Evolutionary conservation across 805 yeast species (phyloP), one percentile per base, ranked within the genome.

Genomic region (Hanseniaspora pseudoguilliermondii): DNA sequence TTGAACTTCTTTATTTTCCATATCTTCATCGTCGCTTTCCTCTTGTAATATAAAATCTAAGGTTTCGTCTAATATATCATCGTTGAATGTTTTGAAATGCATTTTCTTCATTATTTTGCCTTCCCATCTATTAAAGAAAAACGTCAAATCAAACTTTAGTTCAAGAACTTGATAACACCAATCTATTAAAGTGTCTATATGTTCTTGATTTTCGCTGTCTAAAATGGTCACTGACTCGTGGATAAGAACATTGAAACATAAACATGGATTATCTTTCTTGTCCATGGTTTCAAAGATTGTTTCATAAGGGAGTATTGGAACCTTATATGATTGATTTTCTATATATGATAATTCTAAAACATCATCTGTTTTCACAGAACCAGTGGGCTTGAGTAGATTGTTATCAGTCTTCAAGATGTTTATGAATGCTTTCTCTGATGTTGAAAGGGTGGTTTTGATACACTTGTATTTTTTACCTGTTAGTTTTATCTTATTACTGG

Each of bases 91-190:
- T 16, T 53, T 53, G 35, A 53, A 53, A 29, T 53, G 48, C 11
- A 53, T 7, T 11, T 53, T 53, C 11, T 53, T 53, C 56, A 53
- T 38, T 11, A 53, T 18, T 16, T 53, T 53, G 6, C 56, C 56
- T 46, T 53, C 56, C 56, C 56, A 53, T 39, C 56, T 46, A 39
- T 53, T 46, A 18, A 53, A 53, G 32, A 53, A 53, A 39, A 53
- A 53, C 2, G 20, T 13, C 20, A 53, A 39, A 20, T 53, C 50
- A 53, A 53, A 53, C 27, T 53, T 53, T 13, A 53, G 25, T 39
- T 53, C 56, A 1, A 53, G 18, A 0, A 53, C 50, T 32, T 53
- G 56, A 39, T 53, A 53, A 29, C 56, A 53, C 56, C 56, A 53
- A 25, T 53, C 56, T 16, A 53, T 53, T 13, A 46, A 46, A 5